Conservation (phyloP, 2,329 filamentous ascomycete species). For the Phoma herbarum region DNA sequence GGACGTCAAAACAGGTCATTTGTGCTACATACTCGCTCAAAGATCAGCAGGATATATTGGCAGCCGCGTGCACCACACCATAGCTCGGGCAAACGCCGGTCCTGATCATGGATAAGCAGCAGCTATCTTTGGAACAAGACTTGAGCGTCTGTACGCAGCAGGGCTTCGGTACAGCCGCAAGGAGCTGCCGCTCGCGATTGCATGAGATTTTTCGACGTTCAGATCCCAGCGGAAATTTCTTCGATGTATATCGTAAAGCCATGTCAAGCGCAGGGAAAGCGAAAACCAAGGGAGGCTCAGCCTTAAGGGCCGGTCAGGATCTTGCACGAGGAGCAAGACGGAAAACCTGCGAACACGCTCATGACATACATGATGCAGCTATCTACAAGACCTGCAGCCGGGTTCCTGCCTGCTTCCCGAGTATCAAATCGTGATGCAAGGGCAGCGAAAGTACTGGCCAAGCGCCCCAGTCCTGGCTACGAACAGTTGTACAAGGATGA, state of each 20-base stretch:
- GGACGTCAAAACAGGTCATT: not conserved
- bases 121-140: not conserved
- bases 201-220: not conserved
- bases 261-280: not conserved
- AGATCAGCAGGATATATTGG: not conserved
- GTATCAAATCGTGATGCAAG: not conserved
- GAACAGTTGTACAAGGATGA: not conserved
- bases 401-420: no score
- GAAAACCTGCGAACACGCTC: slow-evolving; percentile 6
- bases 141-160: not conserved
- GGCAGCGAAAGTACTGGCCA: no score
- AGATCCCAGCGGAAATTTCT: not conserved
- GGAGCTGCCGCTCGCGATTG: not conserved
- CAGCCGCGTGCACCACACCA: not conserved
- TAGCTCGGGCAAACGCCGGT: not conserved
- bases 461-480: not conserved
- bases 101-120: not conserved
- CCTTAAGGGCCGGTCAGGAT: not conserved
- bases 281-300: not conserved
- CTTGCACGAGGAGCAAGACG: not conserved
- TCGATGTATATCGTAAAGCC: not conserved
- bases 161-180: not conserved
- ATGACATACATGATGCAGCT: not conserved
- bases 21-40: not conserved
- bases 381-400: not conserved